phyloP scores from a whole-genome alignment of 1,139 yeast species.

The Hanseniaspora uvarum region DNA sequence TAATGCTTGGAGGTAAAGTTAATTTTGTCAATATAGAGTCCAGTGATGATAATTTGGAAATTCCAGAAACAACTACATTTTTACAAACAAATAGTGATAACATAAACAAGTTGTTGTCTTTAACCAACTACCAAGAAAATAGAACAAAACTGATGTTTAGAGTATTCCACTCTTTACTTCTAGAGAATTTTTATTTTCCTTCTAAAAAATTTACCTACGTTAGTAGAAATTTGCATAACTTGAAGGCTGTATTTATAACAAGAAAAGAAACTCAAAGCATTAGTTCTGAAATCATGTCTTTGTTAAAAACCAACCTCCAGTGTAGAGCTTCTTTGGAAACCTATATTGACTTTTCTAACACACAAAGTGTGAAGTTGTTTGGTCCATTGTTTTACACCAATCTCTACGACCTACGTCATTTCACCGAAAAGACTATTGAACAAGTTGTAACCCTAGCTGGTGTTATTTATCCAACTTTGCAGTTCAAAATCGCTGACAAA shows the following conservation, averaged over 20 bases:
- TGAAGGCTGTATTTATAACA: conserved; percentile 10
- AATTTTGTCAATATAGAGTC: conserved; percentile 20
- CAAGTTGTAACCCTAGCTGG: conserved; percentile 30
- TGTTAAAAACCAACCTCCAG: conserved; percentile 40
- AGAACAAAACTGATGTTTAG: conserved; percentile 15
- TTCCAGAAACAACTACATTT: conserved; percentile 22
- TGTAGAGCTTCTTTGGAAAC: conserved; percentile 47
- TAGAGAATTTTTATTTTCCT: conserved; percentile 24
- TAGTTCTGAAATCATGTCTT: conserved; percentile 34
- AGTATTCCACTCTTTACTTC: conserved; percentile 30
- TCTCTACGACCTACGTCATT: conserved; percentile 50
- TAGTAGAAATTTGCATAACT: conserved; percentile 20
- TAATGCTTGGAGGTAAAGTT: conserved; percentile 33
- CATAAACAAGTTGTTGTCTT: conserved; percentile 8
- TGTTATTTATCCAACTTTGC: conserved; percentile 31
- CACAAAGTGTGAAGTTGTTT: conserved; percentile 22
- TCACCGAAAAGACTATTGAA: conserved; percentile 28
- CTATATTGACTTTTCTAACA: conserved; percentile 35
- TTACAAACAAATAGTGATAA: conserved; percentile 20
- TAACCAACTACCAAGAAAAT: conserved; percentile 4
- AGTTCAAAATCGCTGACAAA: conserved; percentile 37
- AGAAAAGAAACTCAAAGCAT: conserved; percentile 21
- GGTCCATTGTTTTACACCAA: conserved; percentile 56
- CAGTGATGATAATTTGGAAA: background rate
- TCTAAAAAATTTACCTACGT: conserved; percentile 22